Evolutionary conservation across 164 flowering plant species (phyloP), one percentile per base, ranked within the genome.

Genomic region (Hamamelis virginiana): DNA sequence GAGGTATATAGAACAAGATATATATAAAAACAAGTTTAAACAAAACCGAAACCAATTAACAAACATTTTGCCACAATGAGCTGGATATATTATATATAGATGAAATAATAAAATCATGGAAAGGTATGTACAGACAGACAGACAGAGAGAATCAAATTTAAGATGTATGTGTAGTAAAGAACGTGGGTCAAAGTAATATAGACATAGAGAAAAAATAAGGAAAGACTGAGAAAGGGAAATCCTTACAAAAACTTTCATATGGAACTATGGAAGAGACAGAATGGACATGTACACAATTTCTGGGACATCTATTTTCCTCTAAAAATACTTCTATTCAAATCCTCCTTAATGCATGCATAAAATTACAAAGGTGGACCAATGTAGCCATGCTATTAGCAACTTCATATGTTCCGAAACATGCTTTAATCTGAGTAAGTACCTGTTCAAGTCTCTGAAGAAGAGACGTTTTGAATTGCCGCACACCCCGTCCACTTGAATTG

Each of bases 401-500:
- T 51, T 64, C 23, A 3, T 28, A 33, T 23, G 46, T 16, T 9
- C 11, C 12, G 12, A 59, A 25, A 67, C 10, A 45, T 3, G 11
- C 63, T 64, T 59, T 60, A 5, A 23, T n/a, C 15, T 18, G 15
- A 58, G 41, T 22, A 8, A 14, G n/a, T 75, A 89, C 97, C 80
- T 76, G 86, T 71, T 87, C 91, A 71, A 92, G 94, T 50, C 96
- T 78, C 74, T 84, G 87, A 72, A 92, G 97, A 63, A 92, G 91
- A 58, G 88, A 59, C 53, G 96, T 92, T 81, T 92, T 92, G 73
- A 92, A 90, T 72, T 92, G 96, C 57, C 89, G 74, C 62, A 90
- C 97, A 64, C 96, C 96, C 19, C 97, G 81, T 18, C 91, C 94
- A 58, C 71, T 81, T 44, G 97, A 92, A 72, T 78, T 84, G 9